Evolutionary conservation across 306 rosid genomes (phyloP), one percentile per base, ranked within the genome.

Genomic region (Cicer yamashitae): DNA sequence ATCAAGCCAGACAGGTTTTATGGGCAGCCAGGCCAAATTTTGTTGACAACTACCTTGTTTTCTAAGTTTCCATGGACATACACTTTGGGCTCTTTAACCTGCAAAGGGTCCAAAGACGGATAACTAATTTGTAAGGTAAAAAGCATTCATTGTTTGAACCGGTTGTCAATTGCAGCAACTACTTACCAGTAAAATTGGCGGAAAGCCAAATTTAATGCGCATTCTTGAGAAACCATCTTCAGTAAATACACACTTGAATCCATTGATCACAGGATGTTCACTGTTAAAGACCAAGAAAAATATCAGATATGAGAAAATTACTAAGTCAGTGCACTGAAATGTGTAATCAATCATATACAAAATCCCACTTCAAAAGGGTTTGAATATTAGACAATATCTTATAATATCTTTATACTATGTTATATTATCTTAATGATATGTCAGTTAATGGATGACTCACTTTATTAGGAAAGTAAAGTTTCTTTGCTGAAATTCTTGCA

Each of bases 1-100:
- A 39, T 58, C 6, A 50, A 67, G 39, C 66, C 9, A 34, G 15
- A 59, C 3, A 39, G 47, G 48, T 62, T 56, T 80, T 80, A 82
- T 18, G 62, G 74, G 88, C 94, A 94, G 57, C 96, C 96, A 17
- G 88, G 96, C 96, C 96, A 89, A 59, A 41, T 64, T 85, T 74
- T 65, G 70, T 62, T 25, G 78, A 88, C 4, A 44, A 88, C 73
- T 50, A 78, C 84, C 56, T 71, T 67, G 73, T 84, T 82, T 69
- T 58, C 51, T 12, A 71, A 60, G 79, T 76, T 87, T 77, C 97
- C 96, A 70, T 90, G 97, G 51, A 88, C 84, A 69, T 77, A 88
- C 7, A 91, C 93, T 86, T 87, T 91, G 68, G 91, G 93, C 70
- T 84, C 93, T 71, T 76, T 85, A 67, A 91, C 87, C 96, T 94